Percentiles rank a stretch among this genome's conserved stretches.
Evolutionary conservation across 441 rosid species (phyloP).

Genomic region (Brassica balearica): DNA sequence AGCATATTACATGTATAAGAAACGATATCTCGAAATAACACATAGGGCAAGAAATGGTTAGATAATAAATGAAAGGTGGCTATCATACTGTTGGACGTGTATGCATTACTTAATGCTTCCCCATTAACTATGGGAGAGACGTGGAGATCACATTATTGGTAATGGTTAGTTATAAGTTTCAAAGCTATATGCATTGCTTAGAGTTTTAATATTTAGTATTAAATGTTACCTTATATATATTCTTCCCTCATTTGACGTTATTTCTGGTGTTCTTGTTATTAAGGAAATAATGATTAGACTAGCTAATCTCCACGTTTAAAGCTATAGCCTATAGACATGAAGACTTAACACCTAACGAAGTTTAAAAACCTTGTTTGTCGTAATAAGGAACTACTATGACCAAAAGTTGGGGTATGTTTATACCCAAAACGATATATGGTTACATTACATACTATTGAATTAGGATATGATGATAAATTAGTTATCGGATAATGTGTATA

Average conservation of each 20-base stretch:
- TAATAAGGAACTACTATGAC: constrained; percentile 7
- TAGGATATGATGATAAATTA: neutral
- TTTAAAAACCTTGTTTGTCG: constrained; percentile 19
- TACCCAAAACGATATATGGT: neutral
- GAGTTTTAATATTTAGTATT: neutral
- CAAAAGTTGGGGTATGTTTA: constrained; percentile 9
- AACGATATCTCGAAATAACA: constrained; percentile 10
- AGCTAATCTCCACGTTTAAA: constrained; percentile 2
- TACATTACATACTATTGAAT: too few relatives aligned
- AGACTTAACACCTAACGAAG: constrained; percentile 21
- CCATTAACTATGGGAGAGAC: constrained; percentile 30
- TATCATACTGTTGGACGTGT: constrained; percentile 39
- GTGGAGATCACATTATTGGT: constrained; percentile 39
- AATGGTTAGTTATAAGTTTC: neutral
- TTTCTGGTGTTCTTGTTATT: constrained; percentile 4
- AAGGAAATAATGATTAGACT: constrained; percentile 14
- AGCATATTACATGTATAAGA: neutral
- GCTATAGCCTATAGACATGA: constrained; percentile 7
- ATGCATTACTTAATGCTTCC: constrained; percentile 35
- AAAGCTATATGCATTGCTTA: constrained; percentile 20
- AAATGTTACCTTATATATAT: constrained; percentile 19
- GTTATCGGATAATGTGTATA: neutral
- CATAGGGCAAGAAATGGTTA: constrained; percentile 26
- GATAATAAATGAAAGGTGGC: constrained; percentile 44
- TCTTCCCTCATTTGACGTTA: constrained; percentile 8